Conservation (phyloP, 2,329 filamentous ascomycete species). For the Curvularia hawaiiensis region DNA sequence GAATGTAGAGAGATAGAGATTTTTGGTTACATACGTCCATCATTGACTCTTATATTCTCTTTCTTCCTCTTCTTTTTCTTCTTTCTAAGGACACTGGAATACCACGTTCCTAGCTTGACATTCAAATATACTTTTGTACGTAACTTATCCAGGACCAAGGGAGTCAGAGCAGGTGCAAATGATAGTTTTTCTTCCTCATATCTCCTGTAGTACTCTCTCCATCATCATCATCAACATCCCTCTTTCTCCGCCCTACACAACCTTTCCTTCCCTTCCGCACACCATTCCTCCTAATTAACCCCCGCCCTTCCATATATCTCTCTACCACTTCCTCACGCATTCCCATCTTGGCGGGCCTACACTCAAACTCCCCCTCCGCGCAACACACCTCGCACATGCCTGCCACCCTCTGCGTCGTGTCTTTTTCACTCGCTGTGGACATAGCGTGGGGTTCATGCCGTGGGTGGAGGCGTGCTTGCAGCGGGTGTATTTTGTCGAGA, state of each 20-base stretch:
- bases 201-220: background rate
- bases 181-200: background rate
- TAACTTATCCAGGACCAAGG: too few relatives aligned
- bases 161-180: background rate
- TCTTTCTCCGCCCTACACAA: background rate
- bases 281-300: background rate
- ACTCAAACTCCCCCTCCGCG: constrained; percentile 27
- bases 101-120: background rate
- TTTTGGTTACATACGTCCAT: background rate
- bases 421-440: constrained; percentile 36
- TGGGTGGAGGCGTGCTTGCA: constrained; percentile 32
- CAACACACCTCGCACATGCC: constrained; percentile 19
- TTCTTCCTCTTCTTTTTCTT: background rate
- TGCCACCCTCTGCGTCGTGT: constrained; percentile 1
- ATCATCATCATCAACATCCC: background rate
- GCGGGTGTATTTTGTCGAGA: constrained; percentile 22
- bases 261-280: background rate
- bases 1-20: too few relatives aligned
- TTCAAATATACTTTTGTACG: too few relatives aligned
- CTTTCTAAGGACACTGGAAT: background rate
- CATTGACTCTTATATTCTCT: background rate
- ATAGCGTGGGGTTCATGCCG: constrained; percentile 21
- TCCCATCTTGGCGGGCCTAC: constrained; percentile 2
- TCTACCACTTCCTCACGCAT: background rate
- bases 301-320: background rate